phyloP scores from a whole-genome alignment of 345 rosid species.

The Laguncularia racemosa region DNA sequence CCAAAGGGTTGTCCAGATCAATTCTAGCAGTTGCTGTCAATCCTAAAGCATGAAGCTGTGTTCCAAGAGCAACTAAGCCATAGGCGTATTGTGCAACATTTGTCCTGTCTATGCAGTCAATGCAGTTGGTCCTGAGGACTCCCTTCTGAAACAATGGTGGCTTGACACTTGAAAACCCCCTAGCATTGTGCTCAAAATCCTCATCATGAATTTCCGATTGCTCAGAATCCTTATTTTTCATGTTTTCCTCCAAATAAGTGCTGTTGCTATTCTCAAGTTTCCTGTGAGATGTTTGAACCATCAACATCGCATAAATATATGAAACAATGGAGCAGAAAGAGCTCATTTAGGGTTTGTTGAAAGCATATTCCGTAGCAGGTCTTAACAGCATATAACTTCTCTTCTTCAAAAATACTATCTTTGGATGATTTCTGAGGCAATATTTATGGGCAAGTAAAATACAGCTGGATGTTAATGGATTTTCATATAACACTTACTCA shows the following conservation, averaged over 20 bases:
- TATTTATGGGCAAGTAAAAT: background rate
- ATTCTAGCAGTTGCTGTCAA: conserved; percentile 35
- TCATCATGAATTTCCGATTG: conserved; percentile 12
- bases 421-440: no score
- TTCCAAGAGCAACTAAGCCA: conserved; percentile 82
- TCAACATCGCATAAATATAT: conserved; percentile 3
- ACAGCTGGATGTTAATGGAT: no score
- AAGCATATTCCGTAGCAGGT: background rate
- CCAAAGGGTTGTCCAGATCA: conserved; percentile 66
- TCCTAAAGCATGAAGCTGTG: conserved; percentile 65
- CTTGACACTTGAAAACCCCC: conserved; percentile 22
- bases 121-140: conserved; percentile 90
- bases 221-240: conserved; percentile 21
- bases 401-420: no score
- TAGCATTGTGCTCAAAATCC: conserved; percentile 9
- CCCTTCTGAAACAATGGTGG: conserved; percentile 65
- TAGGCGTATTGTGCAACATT: conserved; percentile 93
- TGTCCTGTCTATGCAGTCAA: conserved; percentile 95
- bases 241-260: conserved; percentile 14
- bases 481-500: conserved; percentile 39
- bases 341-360: background rate
- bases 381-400: background rate
- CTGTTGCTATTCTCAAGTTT: conserved; percentile 20
- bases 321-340: background rate
- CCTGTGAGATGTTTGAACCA: conserved; percentile 34